Percentiles rank a stretch among this genome's conserved stretches.
phyloP scores from a whole-genome alignment of 1,139 yeast species.

The Meyerozyma carpophila region DNA sequence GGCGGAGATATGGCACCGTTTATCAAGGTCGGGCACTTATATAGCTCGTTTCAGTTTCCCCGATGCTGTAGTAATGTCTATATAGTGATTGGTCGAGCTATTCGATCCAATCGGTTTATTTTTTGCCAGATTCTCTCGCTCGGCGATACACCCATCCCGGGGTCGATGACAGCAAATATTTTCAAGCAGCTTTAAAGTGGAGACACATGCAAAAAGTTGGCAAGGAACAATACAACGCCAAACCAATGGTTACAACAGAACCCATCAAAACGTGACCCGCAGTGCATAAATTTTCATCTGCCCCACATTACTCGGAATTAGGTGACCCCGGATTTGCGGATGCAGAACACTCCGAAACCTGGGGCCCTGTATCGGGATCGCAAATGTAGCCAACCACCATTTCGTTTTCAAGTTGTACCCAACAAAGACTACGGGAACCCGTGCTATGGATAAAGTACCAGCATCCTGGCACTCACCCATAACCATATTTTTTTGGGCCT shows the following conservation, averaged over 20 bases:
- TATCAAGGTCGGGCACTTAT: too few relatives aligned
- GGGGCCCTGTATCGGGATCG: neutral
- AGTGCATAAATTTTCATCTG: neutral
- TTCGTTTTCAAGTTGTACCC: neutral
- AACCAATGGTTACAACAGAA: neutral
- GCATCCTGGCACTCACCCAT: neutral
- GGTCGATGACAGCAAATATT: neutral
- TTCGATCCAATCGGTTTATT: neutral
- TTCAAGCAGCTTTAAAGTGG: neutral
- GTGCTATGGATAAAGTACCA: neutral
- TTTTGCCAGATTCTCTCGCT: neutral
- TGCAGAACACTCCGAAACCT: conserved; percentile 1
- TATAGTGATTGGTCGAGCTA: too few relatives aligned
- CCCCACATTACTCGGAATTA: neutral
- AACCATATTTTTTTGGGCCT: neutral
- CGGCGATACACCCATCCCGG: neutral
- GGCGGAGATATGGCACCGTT: too few relatives aligned
- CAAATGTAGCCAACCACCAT: neutral
- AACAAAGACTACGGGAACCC: neutral
- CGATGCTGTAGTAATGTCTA: too few relatives aligned
- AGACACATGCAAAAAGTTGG: neutral
- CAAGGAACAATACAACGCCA: neutral
- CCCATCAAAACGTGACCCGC: neutral
- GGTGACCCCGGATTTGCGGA: conserved; percentile 2
- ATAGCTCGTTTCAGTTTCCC: too few relatives aligned